Percentiles rank a stretch among this genome's conserved stretches.
phyloP scores from a whole-genome alignment of 1,139 yeast genomes.

The Magnusiomyces suaveolens region DNA sequence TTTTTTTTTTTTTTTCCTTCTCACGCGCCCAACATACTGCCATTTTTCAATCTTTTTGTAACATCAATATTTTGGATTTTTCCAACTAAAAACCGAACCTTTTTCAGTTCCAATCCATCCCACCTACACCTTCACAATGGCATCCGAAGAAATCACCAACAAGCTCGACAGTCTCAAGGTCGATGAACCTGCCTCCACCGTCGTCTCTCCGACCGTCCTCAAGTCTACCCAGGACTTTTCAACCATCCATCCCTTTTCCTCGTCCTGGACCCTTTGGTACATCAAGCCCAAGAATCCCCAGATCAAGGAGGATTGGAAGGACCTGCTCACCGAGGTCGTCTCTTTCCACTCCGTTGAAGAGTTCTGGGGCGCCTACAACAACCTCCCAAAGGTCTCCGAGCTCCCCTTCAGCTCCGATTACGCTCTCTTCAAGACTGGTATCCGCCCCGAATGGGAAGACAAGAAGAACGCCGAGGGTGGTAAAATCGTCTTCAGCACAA shows the following conservation, averaged over 20 bases:
- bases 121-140: too few species aligned
- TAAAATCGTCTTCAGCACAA: constrained; percentile 80
- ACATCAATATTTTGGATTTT: too few species aligned
- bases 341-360: constrained; percentile 91
- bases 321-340: constrained; percentile 85
- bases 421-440: constrained; percentile 88
- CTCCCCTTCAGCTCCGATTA: constrained; percentile 89
- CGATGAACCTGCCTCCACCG: constrained; percentile 17
- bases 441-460: constrained; percentile 99
- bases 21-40: too few species aligned
- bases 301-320: constrained; percentile 78
- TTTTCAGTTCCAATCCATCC: too few species aligned
- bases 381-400: constrained; percentile 86
- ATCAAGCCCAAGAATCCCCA: constrained; percentile 80
- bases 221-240: constrained; percentile 60
- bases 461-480: constrained; percentile 82
- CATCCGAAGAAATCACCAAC: constrained; percentile 20
- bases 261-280: constrained; percentile 96
- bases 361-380: constrained; percentile 96
- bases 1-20: too few species aligned
- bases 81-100: too few species aligned
- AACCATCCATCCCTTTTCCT: constrained; percentile 84
- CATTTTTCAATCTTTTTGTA: too few species aligned
- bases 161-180: constrained; percentile 21
- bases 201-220: constrained; percentile 43